Conservation (phyloP, 2,329 filamentous ascomycete species). For the Trichoderma sp. region DNA sequence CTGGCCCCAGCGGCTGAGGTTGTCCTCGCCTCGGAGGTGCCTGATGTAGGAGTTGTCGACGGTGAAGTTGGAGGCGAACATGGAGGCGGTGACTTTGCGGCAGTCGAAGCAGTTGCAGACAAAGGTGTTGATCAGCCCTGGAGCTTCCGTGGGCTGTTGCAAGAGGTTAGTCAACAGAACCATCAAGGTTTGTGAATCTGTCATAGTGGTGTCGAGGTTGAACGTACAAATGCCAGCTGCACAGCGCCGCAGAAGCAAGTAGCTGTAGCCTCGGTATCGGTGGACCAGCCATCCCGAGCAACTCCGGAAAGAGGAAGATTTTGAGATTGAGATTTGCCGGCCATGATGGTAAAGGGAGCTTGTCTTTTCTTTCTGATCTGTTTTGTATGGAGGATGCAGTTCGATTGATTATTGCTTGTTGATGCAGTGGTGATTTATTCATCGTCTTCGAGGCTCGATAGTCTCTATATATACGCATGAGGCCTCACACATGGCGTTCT, state of each 20-base stretch:
- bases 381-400: neutral
- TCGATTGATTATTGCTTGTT: neutral
- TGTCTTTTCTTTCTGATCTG: neutral
- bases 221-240: constrained; percentile 16
- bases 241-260: constrained; percentile 23
- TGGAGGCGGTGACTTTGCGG: constrained; percentile 22
- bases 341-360: neutral
- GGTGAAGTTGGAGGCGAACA: constrained; percentile 25
- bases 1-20: constrained; percentile 12
- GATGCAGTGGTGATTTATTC: neutral
- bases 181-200: neutral
- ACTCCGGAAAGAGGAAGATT: constrained; percentile 11
- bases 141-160: constrained; percentile 4
- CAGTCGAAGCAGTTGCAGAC: constrained; percentile 24
- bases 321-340: neutral
- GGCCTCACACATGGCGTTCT: neutral
- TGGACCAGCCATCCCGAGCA: constrained; percentile 22
- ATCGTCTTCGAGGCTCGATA: neutral
- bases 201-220: neutral
- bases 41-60: constrained; percentile 20
- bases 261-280: constrained; percentile 20
- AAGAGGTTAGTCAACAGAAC: neutral
- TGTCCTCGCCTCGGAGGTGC: constrained; percentile 8
- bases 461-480: constrained; percentile 5
- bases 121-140: constrained; percentile 18